Conservation (phyloP, 2,329 filamentous ascomycete genomes). For the Botrytis tulipae region DNA sequence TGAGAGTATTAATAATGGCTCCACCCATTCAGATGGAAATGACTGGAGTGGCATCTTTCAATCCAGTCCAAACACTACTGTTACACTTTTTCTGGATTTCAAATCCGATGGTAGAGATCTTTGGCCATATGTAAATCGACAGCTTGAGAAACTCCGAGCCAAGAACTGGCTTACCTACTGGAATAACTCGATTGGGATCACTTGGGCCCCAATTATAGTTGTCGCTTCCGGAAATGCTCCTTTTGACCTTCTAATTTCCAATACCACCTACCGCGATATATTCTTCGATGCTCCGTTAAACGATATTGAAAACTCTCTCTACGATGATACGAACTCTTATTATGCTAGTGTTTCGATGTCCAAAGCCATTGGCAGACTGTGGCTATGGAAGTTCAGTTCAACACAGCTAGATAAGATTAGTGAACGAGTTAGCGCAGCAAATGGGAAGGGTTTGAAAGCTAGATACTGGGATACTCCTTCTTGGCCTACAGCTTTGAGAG, state of each 20-base stretch:
- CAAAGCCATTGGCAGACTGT: constrained; percentile 2
- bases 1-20: constrained; percentile 45
- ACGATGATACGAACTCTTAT: constrained; percentile 34
- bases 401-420: constrained; percentile 30
- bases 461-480: constrained; percentile 46
- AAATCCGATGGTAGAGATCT: constrained; percentile 45
- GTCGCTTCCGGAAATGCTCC: constrained; percentile 50
- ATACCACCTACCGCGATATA: constrained; percentile 43
- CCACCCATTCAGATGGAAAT: neutral
- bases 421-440: constrained; percentile 36
- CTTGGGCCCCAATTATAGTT: constrained; percentile 46
- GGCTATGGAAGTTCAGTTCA: constrained; percentile 20
- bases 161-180: neutral
- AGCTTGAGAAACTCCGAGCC: constrained; percentile 38
- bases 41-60: constrained; percentile 27
- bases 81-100: constrained; percentile 51
- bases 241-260: constrained; percentile 38
- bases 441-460: constrained; percentile 41
- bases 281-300: constrained; percentile 49
- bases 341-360: constrained; percentile 32
- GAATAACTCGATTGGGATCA: neutral
- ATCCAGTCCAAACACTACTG: constrained; percentile 9
- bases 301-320: constrained; percentile 21
- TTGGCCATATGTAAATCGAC: constrained; percentile 42
- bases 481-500: constrained; percentile 42